Evolutionary conservation across 441 rosid species (phyloP), one percentile per base, ranked within the genome.

Genomic region (Omphalea diandra): DNA sequence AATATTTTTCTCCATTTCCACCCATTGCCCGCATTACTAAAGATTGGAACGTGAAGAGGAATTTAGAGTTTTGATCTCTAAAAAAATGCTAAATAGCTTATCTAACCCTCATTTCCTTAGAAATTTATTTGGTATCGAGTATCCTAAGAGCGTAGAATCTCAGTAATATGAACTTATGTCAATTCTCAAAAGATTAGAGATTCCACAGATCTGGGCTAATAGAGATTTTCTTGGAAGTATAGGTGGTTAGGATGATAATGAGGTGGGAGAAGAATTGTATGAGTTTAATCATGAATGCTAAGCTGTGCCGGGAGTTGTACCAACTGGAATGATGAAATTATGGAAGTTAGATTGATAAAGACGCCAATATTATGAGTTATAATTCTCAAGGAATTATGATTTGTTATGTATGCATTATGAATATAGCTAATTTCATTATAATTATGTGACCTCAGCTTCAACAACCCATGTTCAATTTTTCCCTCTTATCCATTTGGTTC

Each of bases 241-340:
- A 27, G 46, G 56, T 40, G 31, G 67, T 57, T 69, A 57, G 32
- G 14, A 41, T 57, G 47, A 75, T 69, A 20, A 74, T 69, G 70
- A 69, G 60, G 46, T 15, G 2, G 7, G 57, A 22, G 62, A 60
- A n/a, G n/a, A n/a, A n/a, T n/a, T n/a, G n/a, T n/a, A n/a, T n/a
- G n/a, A n/a, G n/a, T 10, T 58, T 65, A 44, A 59, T 50, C 26
- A 43, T 70, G 20, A 60, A 44, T 12, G 35, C 33, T 41, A 38
- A 60, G 59, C 49, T 65, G 63, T 50, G 41, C 41, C 49, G 35
- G 57, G 26, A 36, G 59, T 12, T 49, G 56, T 41, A 40, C 71
- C 71, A 58, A 75, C 63, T 53, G 46, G 18, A 59, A 66, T 59
- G 11, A 66, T 73, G 67, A 22, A 47, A 63, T 54, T 44, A 40